phyloP scores from a whole-genome alignment of 2,329 filamentous ascomycete species.

The Acrodontium crateriforme region DNA sequence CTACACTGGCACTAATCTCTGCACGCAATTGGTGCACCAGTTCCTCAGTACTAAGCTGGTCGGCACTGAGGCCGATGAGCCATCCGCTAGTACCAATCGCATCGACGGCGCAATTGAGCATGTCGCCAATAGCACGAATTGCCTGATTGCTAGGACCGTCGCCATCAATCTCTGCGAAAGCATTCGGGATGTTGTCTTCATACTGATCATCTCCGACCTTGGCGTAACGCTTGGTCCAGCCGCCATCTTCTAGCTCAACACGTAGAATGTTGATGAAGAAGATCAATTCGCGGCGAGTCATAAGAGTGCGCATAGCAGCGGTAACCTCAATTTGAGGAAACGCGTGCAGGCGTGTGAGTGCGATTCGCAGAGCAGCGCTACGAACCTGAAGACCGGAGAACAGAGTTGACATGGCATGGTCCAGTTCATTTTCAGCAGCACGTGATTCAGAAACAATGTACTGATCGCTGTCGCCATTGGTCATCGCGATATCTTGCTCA shows the following conservation, averaged over 20 bases:
- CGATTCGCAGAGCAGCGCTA: slow-evolving; percentile 50
- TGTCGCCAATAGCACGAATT: slow-evolving; percentile 55
- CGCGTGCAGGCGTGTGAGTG: slow-evolving; percentile 54
- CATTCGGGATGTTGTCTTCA: slow-evolving; percentile 46
- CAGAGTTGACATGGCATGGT: slow-evolving; percentile 53
- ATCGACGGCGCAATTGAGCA: slow-evolving; percentile 61
- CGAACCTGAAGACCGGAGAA: slow-evolving; percentile 50
- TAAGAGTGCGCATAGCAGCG: slow-evolving; percentile 47
- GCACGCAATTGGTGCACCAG: slow-evolving; percentile 52
- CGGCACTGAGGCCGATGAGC: slow-evolving; percentile 46
- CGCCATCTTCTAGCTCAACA: slow-evolving; percentile 57
- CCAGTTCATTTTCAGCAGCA: slow-evolving; percentile 40
- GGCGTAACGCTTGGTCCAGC: slow-evolving; percentile 48
- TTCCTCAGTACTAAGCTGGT: slow-evolving; percentile 44
- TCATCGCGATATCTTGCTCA: slow-evolving; percentile 36
- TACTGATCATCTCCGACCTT: slow-evolving; percentile 42
- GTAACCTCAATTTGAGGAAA: slow-evolving; percentile 49
- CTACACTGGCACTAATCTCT: slow-evolving; percentile 57
- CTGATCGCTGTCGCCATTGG: slow-evolving; percentile 10
- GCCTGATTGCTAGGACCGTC: slow-evolving; percentile 48
- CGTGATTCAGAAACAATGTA: slow-evolving; percentile 26
- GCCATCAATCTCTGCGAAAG: slow-evolving; percentile 28
- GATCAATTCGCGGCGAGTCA: slow-evolving; percentile 54
- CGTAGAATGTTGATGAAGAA: slow-evolving; percentile 60
- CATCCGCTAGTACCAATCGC: slow-evolving; percentile 62